These are phyloP conservation scores for Spathaspora sp. DNA, from an alignment of 805 yeast genomes.

Conservation along the genomic window DNA sequence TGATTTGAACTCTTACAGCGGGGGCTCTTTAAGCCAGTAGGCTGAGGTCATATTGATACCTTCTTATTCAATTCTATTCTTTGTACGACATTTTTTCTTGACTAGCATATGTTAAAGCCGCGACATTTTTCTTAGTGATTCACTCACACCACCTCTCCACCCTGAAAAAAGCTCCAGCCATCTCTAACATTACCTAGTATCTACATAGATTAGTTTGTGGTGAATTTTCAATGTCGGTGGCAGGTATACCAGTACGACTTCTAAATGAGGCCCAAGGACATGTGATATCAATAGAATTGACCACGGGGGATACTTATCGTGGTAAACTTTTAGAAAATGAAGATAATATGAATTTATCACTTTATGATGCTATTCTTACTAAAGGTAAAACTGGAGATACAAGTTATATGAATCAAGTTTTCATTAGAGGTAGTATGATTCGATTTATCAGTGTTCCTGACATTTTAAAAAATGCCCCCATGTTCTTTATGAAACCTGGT, in stretches of 20 bases:
- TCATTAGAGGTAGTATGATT: conserved; percentile 87
- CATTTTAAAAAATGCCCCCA: conserved; percentile 81
- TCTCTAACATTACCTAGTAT: not conserved
- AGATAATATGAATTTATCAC: conserved; percentile 91
- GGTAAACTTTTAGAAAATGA: conserved; percentile 86
- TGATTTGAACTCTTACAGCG: too few species aligned
- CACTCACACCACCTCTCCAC: not conserved
- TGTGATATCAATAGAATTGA: conserved; percentile 73
- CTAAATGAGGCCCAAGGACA: conserved; percentile 90
- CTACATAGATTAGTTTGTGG: too few species aligned
- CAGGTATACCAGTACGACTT: conserved; percentile 81
- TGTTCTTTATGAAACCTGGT: conserved; percentile 60
- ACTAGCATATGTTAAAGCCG: too few species aligned
- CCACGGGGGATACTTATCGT: conserved; percentile 80
- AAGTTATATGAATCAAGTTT: conserved; percentile 76
- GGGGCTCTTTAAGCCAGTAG: too few species aligned
- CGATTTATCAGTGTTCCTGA: conserved; percentile 86
- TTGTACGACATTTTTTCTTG: not conserved
- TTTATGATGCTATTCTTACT: conserved; percentile 78
- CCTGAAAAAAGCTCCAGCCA: not conserved
- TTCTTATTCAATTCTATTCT: too few species aligned
- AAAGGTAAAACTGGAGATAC: conserved; percentile 65
- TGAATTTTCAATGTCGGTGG: conserved; percentile 39
- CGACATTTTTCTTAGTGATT: too few species aligned
- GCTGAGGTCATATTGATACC: too few species aligned